Conservation (phyloP, 129 eudicot species). For the Chrysanthemum seticuspe region DNA sequence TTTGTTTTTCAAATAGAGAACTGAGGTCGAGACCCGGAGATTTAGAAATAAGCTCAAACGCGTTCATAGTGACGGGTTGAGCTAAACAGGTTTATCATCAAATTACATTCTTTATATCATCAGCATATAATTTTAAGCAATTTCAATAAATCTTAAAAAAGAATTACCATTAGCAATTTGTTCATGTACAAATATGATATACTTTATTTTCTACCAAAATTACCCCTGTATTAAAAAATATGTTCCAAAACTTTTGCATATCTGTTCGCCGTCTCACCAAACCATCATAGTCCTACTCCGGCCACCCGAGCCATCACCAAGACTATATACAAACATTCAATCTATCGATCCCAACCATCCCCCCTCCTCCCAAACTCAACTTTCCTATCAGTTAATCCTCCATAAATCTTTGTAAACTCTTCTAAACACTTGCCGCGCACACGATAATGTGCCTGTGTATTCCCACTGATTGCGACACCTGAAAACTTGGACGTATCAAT, state of each 20-base stretch:
- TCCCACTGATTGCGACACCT: conserved; percentile 72
- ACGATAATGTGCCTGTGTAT: conserved; percentile 73
- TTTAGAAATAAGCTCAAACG: conserved; percentile 97
- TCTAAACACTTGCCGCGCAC: conserved; percentile 61
- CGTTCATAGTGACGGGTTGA: conserved; percentile 33
- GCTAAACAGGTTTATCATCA: no score
- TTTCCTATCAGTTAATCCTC: conserved; percentile 57
- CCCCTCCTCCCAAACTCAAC: conserved; percentile 52
- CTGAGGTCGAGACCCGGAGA: conserved; percentile 97
- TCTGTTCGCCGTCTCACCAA: background rate
- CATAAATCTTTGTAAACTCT: conserved; percentile 55
- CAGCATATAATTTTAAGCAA: no score
- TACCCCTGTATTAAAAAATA: conserved; percentile 28
- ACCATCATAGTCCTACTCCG: background rate
- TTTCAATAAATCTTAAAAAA: no score
- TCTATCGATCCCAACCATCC: conserved; percentile 89
- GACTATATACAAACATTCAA: background rate
- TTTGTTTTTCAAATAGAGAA: conserved; percentile 86
- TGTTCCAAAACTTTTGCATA: conserved; percentile 10
- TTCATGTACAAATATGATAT: no score
- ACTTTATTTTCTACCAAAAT: background rate
- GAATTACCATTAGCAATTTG: no score
- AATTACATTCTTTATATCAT: no score
- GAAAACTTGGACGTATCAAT: conserved; percentile 78
- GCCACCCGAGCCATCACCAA: background rate